phyloP scores from a whole-genome alignment of 2,329 filamentous ascomycete genomes.

The Cyphellophora attinorum region DNA sequence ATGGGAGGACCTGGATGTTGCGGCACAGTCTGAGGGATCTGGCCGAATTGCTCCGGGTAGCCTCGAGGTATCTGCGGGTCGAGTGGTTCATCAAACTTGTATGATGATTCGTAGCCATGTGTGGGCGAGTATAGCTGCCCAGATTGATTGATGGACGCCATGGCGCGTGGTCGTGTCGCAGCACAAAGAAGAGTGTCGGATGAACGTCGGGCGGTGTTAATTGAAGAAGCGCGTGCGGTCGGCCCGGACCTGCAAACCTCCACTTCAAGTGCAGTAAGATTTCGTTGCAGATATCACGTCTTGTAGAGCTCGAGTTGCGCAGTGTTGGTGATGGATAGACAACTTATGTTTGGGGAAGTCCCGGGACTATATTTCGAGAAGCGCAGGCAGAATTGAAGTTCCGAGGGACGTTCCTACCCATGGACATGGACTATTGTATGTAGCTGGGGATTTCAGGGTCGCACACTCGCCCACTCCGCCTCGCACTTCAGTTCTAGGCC shows the following conservation, averaged over 20 bases:
- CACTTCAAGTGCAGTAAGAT: too few relatives aligned
- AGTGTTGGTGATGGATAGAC: too few relatives aligned
- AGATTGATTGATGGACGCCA: slow-evolving; percentile 1
- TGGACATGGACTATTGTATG: too few relatives aligned
- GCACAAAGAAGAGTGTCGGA: not conserved
- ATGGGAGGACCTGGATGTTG: not conserved
- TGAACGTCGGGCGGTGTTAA: not conserved
- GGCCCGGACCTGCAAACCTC: too few relatives aligned
- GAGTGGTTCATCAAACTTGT: slow-evolving; percentile 14
- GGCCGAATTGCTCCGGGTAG: slow-evolving; percentile 6
- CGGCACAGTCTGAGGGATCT: slow-evolving; percentile 3
- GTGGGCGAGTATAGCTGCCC: not conserved
- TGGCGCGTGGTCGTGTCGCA: not conserved
- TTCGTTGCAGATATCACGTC: too few relatives aligned
- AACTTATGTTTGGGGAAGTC: too few relatives aligned
- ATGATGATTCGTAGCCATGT: slow-evolving; percentile 2
- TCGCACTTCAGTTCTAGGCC: not conserved
- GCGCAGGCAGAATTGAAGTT: too few relatives aligned
- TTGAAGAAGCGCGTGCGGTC: too few relatives aligned
- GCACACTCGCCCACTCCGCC: not conserved
- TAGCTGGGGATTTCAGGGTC: not conserved
- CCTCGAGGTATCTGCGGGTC: slow-evolving; percentile 11
- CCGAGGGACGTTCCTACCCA: too few relatives aligned
- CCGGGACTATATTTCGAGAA: too few relatives aligned
- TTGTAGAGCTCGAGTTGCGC: too few relatives aligned